A percentile compares a stretch with the other conserved stretches of the same genome.
Conservation (phyloP, 495 filamentous ascomycete species). For the Friedmanniomyces endolithicus region DNA sequence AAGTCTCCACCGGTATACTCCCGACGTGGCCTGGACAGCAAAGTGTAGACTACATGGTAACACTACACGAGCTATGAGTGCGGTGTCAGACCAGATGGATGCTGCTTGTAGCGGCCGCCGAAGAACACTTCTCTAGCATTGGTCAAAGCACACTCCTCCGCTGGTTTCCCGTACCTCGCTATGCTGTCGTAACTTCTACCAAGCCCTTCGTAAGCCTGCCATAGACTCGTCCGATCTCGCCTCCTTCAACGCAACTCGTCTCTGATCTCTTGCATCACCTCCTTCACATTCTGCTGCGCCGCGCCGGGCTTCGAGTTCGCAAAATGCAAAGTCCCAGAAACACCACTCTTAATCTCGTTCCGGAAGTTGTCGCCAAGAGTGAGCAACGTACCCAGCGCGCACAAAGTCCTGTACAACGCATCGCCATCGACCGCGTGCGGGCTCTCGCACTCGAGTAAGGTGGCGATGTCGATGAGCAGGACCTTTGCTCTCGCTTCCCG, state of each 20-base stretch:
- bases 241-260: constrained; percentile 21
- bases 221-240: too few species aligned
- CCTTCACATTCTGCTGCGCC: constrained; percentile 45
- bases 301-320: constrained; percentile 33
- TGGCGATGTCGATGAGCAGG: constrained; percentile 17
- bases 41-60: too few species aligned
- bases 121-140: too few species aligned
- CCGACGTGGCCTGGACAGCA: too few species aligned
- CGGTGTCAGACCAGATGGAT: too few species aligned
- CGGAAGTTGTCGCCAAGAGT: constrained; percentile 38
- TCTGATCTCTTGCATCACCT: constrained; percentile 46
- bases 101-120: too few species aligned
- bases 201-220: too few species aligned
- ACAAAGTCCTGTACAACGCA: constrained; percentile 67
- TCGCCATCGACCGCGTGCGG: constrained; percentile 58
- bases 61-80: too few species aligned
- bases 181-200: too few species aligned
- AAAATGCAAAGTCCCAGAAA: constrained; percentile 34
- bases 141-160: too few species aligned
- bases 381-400: constrained; percentile 69
- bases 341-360: constrained; percentile 36
- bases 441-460: constrained; percentile 19
- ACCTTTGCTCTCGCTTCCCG: constrained; percentile 13
- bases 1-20: too few species aligned
- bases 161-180: too few species aligned